Conservation (phyloP, 805 yeast genomes). For the Schwanniomyces sp. region DNA sequence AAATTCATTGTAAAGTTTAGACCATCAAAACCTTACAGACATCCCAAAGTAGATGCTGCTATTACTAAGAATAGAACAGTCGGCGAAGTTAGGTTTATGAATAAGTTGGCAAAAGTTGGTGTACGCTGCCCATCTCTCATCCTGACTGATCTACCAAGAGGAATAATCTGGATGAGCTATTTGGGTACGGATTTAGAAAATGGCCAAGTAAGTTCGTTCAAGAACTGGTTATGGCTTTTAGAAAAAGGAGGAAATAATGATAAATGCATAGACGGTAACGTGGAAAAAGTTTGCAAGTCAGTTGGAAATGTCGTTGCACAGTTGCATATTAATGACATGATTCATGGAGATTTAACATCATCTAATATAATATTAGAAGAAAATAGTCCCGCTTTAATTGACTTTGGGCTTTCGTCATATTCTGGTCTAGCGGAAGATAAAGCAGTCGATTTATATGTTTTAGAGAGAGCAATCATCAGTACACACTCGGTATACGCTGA, state of each 20-base stretch:
- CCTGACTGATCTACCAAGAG: constrained; percentile 75
- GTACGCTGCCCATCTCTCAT: constrained; percentile 71
- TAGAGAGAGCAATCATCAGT: constrained; percentile 87
- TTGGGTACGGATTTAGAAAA: constrained; percentile 58
- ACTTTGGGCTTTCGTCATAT: constrained; percentile 85
- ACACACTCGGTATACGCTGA: constrained; percentile 81
- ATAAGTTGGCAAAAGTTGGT: constrained; percentile 52
- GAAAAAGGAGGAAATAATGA: constrained; percentile 30
- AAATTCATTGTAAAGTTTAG: constrained; percentile 75
- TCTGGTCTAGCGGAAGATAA: constrained; percentile 82
- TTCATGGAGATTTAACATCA: constrained; percentile 93
- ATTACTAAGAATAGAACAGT: constrained; percentile 80
- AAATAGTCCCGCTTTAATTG: constrained; percentile 64
- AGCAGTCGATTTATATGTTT: constrained; percentile 94
- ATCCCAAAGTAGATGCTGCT: constrained; percentile 72
- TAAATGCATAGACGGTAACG: constrained; percentile 31
- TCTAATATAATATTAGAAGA: constrained; percentile 70
- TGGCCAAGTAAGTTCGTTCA: constrained; percentile 60
- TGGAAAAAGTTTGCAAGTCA: constrained; percentile 41
- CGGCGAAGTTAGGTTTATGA: constrained; percentile 79
- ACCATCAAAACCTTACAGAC: constrained; percentile 89
- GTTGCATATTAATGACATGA: constrained; percentile 72
- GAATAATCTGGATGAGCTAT: constrained; percentile 86
- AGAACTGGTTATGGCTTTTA: constrained; percentile 70
- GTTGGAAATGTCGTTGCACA: constrained; percentile 72